phyloP scores from a whole-genome alignment of 495 filamentous ascomycete species.

The Aspergillus conjunctus region DNA sequence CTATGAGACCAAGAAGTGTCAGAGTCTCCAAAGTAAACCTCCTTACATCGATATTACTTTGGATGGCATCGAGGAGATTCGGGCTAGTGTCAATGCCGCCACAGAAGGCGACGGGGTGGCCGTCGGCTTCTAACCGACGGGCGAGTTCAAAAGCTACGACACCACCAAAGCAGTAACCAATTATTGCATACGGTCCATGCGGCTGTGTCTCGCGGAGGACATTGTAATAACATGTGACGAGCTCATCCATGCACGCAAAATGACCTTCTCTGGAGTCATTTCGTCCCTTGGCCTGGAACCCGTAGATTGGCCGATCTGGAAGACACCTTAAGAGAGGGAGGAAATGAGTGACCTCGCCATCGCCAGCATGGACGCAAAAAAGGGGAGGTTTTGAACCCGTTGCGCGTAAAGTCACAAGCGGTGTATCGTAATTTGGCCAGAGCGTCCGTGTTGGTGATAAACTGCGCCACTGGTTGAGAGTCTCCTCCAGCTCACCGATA shows the following conservation, averaged over 20 bases:
- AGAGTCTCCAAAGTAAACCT: no score
- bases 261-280: background rate
- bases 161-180: background rate
- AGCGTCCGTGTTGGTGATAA: constrained; percentile 54
- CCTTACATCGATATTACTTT: no score
- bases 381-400: no score
- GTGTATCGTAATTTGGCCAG: constrained; percentile 43
- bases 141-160: background rate
- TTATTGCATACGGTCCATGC: constrained; percentile 4
- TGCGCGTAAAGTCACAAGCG: no score
- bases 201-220: constrained; percentile 25
- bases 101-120: background rate
- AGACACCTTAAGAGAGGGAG: constrained; percentile 46
- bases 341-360: constrained; percentile 58
- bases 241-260: background rate
- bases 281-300: background rate
- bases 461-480: constrained; percentile 4
- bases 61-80: no score
- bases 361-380: constrained; percentile 56
- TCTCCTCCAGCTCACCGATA: no score
- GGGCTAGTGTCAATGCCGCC: background rate
- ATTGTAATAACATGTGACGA: constrained; percentile 43
- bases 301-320: constrained; percentile 28
- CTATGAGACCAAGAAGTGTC: no score
- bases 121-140: background rate